phyloP scores from a whole-genome alignment of 2,329 filamentous ascomycete species.

The Ambrosiella cleistominuta region DNA sequence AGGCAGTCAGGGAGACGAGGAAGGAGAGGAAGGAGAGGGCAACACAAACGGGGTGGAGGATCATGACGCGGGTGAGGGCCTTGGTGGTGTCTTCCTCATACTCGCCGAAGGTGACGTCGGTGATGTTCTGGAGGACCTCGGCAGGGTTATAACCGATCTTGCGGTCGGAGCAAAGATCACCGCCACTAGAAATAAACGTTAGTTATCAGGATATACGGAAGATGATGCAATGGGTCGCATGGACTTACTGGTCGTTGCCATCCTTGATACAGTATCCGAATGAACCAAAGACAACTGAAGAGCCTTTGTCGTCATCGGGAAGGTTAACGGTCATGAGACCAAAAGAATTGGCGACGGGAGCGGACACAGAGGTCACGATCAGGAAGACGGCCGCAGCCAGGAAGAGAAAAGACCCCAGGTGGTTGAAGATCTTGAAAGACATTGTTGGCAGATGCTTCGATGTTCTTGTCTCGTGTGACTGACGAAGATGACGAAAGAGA shows the following conservation, averaged over 20 bases:
- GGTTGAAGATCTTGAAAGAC: slow-evolving; percentile 34
- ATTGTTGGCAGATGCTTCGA: slow-evolving; percentile 20
- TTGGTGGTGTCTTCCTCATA: slow-evolving; percentile 28
- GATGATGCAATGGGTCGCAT: not conserved
- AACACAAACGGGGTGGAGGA: slow-evolving; percentile 44
- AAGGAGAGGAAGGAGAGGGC: slow-evolving; percentile 42
- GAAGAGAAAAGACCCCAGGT: slow-evolving; percentile 40
- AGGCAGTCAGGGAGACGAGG: slow-evolving; percentile 33
- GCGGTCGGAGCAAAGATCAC: slow-evolving; percentile 30
- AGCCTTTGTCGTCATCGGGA: slow-evolving; percentile 19
- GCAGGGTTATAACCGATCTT: slow-evolving; percentile 40
- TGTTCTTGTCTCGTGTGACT: not conserved
- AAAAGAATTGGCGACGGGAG: slow-evolving; percentile 39
- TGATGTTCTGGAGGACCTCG: slow-evolving; percentile 23
- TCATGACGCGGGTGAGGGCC: slow-evolving; percentile 38
- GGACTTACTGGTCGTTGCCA: slow-evolving; percentile 16
- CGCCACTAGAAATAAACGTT: slow-evolving; percentile 15
- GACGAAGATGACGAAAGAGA: not conserved
- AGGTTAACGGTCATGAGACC: slow-evolving; percentile 36
- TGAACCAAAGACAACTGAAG: slow-evolving; percentile 36
- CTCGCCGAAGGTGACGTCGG: slow-evolving; percentile 24
- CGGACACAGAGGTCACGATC: slow-evolving; percentile 38
- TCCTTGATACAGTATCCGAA: slow-evolving; percentile 38
- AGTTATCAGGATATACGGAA: not conserved
- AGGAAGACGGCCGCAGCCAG: slow-evolving; percentile 37